Evolutionary conservation across 208 protist genomes (phyloP), one percentile per base, ranked within the genome.

Genomic region (Trypanosomatidae sp.): DNA sequence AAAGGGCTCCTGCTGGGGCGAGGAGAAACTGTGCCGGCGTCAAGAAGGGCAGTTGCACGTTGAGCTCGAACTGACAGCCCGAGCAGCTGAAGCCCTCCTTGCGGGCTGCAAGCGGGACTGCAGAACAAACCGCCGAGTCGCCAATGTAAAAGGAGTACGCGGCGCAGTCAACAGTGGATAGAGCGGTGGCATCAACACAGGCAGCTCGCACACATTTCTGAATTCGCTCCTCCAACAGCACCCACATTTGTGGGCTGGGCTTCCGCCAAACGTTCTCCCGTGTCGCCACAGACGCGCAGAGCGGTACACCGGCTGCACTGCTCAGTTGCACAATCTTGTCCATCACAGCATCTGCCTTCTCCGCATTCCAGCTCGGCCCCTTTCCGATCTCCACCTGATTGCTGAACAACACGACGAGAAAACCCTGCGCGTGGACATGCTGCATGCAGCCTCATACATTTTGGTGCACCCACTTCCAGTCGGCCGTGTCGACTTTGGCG

Each of bases 51-150:
- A 98, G 73, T 22, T 82, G 74, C 13, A 90, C 19, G 77, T 98
- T 98, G 55, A 81, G 50, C 0, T 97, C 95, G 76, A 98, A 98
- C 53, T 91, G 93, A 8, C 91, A 79, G 67, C 98, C 97, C 52
- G 89, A 86, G 74, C 89, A 95, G 75, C 84, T 90, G 71, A 98
- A 98, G 86, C 98, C 98, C 62, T 96, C 97, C 69, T 93, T 95
- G 22, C 84, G 73, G 12, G 89, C 90, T 2, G 83, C 81, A 53
- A 93, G 78, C 55, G 88, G 92, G 12, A 62, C 39, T 15, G 76
- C 71, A 19, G 65, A 60, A 9, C 97, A 80, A 7, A 95, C 97
- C 2, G 97, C 98, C 5, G 98, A 95, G 79, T 99, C 98, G 28
- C 98, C 97, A 28, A 95, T 86, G 77, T 98, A 98, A 64, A 98